Percentiles rank a stretch among this genome's conserved stretches.
These are phyloP conservation scores for Podospora fimiseda DNA, from an alignment of 495 filamentous ascomycete genomes.

Conservation along the genomic window DNA sequence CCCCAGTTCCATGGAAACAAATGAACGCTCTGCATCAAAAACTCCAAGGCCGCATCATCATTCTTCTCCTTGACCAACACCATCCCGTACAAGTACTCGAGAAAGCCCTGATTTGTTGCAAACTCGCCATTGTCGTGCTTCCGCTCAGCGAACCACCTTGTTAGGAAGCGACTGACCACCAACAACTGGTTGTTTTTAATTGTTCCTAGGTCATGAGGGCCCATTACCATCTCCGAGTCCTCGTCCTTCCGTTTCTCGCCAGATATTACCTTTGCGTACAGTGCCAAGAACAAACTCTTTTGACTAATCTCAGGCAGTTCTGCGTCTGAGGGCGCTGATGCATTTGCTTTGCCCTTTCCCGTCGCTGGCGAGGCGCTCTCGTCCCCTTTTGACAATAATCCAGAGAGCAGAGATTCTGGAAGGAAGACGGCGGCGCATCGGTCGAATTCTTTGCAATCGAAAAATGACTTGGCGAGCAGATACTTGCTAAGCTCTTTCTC, in stretches of 20 bases:
- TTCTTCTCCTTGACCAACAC: conserved; percentile 87
- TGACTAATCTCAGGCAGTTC: conserved; percentile 58
- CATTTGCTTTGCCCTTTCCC: conserved; percentile 38
- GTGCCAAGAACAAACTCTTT: conserved; percentile 82
- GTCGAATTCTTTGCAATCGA: conserved; percentile 93
- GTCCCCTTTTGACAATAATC: conserved; percentile 47
- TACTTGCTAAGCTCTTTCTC: conserved; percentile 73
- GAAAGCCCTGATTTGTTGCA: conserved; percentile 71
- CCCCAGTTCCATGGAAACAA: conserved; percentile 92
- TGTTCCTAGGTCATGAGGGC: conserved; percentile 78
- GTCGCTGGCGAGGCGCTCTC: conserved; percentile 46
- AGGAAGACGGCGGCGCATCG: conserved; percentile 89
- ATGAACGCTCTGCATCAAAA: conserved; percentile 78
- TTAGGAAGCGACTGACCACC: conserved; percentile 64
- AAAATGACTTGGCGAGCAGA: conserved; percentile 88
- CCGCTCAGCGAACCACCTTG: conserved; percentile 67
- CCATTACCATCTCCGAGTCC: conserved; percentile 95
- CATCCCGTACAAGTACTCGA: conserved; percentile 86
- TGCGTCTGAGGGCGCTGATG: conserved; percentile 13
- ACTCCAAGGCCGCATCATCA: conserved; percentile 71
- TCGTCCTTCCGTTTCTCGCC: conserved; percentile 96
- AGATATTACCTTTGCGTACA: conserved; percentile 88
- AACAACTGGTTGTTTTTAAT: conserved; percentile 78
- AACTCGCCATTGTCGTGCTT: conserved; percentile 51
- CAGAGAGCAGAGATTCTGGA: conserved; percentile 60